Conservation (phyloP, 1,284 basidiomycete genomes). For the Porogramme epimiltina region DNA sequence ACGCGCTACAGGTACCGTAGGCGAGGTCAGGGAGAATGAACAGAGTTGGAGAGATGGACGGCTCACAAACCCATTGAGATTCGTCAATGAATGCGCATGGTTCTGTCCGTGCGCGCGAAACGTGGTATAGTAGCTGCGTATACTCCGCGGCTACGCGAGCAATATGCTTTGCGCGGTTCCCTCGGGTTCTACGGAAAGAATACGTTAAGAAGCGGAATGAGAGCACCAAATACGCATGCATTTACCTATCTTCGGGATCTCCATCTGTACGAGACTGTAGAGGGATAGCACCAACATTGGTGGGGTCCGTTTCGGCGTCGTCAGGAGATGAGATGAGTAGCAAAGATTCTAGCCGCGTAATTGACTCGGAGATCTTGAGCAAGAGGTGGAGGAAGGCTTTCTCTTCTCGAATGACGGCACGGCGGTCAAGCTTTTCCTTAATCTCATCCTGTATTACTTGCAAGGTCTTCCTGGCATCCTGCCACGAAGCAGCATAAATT, state of each 20-base stretch:
- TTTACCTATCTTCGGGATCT: constrained; percentile 42
- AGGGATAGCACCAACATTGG: constrained; percentile 35
- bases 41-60: constrained; percentile 16
- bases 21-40: constrained; percentile 9
- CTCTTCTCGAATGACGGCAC: constrained; percentile 78
- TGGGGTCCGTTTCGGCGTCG: constrained; percentile 38
- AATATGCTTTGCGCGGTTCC: constrained; percentile 80
- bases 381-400: constrained; percentile 85
- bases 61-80: constrained; percentile 79
- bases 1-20: constrained; percentile 64
- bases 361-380: constrained; percentile 86
- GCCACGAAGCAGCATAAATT: background rate
- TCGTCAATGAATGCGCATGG: constrained; percentile 79
- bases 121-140: constrained; percentile 90
- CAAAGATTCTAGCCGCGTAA: constrained; percentile 81
- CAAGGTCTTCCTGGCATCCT: constrained; percentile 70
- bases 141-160: constrained; percentile 88
- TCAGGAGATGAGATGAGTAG: constrained; percentile 64
- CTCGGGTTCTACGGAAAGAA: constrained; percentile 46
- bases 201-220: background rate
- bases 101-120: constrained; percentile 77
- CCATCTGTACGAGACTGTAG: constrained; percentile 28
- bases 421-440: constrained; percentile 73
- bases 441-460: constrained; percentile 72
- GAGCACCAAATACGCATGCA: background rate